Evolutionary conservation across 306 rosid species (phyloP), one percentile per base, ranked within the genome.

Genomic region (Boehmeria nivea): DNA sequence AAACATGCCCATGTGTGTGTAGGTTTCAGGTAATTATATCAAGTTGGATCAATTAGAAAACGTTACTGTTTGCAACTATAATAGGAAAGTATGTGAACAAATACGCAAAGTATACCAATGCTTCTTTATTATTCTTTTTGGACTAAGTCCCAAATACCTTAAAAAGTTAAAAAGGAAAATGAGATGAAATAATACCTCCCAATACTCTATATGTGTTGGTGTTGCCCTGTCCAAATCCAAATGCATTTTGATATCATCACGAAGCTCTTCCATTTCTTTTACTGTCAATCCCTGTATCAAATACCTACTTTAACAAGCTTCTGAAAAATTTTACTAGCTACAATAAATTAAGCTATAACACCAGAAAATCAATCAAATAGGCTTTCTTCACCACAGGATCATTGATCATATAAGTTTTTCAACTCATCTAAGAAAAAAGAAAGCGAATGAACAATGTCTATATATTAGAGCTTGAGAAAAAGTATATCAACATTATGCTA

Each of bases 171-270:
- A 10, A 52, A 56, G 60, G 6, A 51, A 57, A 39, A 46, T 15
- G 37, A 57, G 79, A 57, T 57, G 26, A 28, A 33, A 37, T 54
- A 23, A 37, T 83, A 87, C 98, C 99, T 93, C 95, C 96, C 96
- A 93, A 66, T 78, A 93, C 72, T 83, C 86, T 34, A 81, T 85
- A 68, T 93, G 99, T 18, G 95, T 87, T 40, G 85, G 87, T 5
- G 99, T 93, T 28, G 82, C 80, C 76, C 96, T 81, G 70, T 93
- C 99, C 81, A 93, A 75, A 69, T 83, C 99, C 68, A 93, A 84
- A 85, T 93, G 96, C 99, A 93, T 87, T 81, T 93, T 93, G 61
- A 87, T 87, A 74, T 93, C 99, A 36, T 93, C 99, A 34, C 86
- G 93, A 47, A 93, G 96, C 75, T 87, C 95, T 26, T 78, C 88